These are phyloP conservation scores for Ophiostoma australiae DNA, from an alignment of 2,329 filamentous ascomycete genomes.

Conservation along the genomic window DNA sequence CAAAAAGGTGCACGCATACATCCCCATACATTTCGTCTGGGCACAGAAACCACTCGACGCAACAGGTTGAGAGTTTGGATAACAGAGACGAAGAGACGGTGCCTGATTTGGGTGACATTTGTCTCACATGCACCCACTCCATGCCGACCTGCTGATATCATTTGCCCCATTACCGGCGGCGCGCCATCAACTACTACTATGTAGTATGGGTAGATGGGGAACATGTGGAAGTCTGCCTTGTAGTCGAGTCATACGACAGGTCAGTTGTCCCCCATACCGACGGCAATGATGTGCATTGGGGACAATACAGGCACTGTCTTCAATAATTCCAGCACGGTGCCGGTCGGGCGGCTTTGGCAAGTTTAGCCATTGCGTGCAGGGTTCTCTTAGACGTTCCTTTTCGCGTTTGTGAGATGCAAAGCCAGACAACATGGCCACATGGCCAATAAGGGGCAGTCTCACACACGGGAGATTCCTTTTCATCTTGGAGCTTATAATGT, in stretches of 20 bases:
- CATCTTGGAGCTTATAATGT: background rate
- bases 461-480: background rate
- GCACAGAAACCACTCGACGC: conserved; percentile 39
- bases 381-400: background rate
- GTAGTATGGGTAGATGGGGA: background rate
- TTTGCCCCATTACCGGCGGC: background rate
- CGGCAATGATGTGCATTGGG: background rate
- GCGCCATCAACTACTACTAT: background rate
- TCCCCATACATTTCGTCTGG: conserved; percentile 42
- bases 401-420: background rate
- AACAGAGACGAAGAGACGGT: background rate
- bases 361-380: background rate
- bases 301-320: background rate
- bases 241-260: background rate
- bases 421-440: background rate
- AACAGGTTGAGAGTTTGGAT: background rate
- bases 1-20: conserved; percentile 38
- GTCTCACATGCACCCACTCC: background rate
- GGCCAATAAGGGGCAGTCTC: background rate
- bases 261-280: background rate
- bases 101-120: background rate
- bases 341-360: background rate
- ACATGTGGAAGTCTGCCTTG: background rate
- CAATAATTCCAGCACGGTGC: background rate
- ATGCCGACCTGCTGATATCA: background rate